Evolutionary conservation across 2,329 filamentous ascomycete genomes (phyloP).

Genomic region (Rutstroemia sp.): DNA sequence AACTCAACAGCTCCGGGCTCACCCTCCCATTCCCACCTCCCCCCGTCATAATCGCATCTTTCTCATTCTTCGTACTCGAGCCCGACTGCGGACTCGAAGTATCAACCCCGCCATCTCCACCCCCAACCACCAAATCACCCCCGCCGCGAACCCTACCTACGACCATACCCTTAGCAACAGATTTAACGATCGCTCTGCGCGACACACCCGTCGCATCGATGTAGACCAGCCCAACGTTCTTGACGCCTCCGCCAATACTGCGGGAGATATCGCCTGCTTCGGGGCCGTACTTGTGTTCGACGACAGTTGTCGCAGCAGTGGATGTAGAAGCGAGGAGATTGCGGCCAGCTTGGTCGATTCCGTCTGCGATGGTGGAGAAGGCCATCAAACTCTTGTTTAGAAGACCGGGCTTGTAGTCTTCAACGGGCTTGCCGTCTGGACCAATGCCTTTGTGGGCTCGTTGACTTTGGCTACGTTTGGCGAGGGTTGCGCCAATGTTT

Average conservation of each 20-base stretch:
- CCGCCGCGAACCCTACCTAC: constrained; percentile 71
- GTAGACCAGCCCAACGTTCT: constrained; percentile 95
- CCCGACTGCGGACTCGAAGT: not conserved
- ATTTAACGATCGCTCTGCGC: constrained; percentile 82
- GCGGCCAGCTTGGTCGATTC: constrained; percentile 79
- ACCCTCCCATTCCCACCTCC: constrained; percentile 12
- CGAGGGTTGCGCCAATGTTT: constrained; percentile 73
- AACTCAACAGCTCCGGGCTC: constrained; percentile 21
- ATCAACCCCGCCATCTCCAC: constrained; percentile 31
- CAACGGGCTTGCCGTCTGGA: constrained; percentile 54
- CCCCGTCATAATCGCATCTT: constrained; percentile 21
- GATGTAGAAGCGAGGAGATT: constrained; percentile 69
- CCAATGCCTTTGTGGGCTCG: constrained; percentile 55
- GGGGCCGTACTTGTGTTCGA: constrained; percentile 80
- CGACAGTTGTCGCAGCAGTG: constrained; percentile 73
- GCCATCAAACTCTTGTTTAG: constrained; percentile 96
- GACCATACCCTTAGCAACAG: constrained; percentile 94
- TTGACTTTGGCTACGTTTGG: constrained; percentile 52
- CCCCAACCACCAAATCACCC: constrained; percentile 66
- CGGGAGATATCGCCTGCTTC: constrained; percentile 76
- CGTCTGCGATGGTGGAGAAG: constrained; percentile 89
- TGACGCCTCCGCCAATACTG: constrained; percentile 75
- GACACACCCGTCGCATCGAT: constrained; percentile 94
- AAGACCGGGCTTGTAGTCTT: constrained; percentile 77
- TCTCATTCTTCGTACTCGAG: constrained; percentile 20